Evolutionary conservation across 2,329 filamentous ascomycete genomes (phyloP).

Genomic region (Claviceps citrina): DNA sequence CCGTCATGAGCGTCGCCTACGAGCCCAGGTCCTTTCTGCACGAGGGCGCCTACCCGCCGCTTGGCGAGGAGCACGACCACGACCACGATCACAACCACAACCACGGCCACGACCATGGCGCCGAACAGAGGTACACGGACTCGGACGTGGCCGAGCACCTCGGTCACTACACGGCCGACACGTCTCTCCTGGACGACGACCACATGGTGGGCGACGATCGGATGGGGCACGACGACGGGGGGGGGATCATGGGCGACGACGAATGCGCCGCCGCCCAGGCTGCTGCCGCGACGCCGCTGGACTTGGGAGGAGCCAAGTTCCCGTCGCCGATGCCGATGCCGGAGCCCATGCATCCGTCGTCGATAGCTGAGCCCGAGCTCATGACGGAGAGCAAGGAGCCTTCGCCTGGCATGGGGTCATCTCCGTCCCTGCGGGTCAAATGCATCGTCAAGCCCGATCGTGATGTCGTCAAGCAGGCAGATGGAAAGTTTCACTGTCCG

Average conservation of each 20-base stretch:
- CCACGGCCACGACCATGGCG: too few species aligned
- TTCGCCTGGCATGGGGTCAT: conserved; percentile 18
- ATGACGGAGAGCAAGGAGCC: conserved; percentile 21
- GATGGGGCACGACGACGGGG: neutral
- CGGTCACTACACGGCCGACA: conserved; percentile 27
- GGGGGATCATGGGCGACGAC: conserved; percentile 20
- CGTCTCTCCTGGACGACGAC: conserved; percentile 9
- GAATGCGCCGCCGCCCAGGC: conserved; percentile 23
- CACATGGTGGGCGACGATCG: conserved; percentile 8
- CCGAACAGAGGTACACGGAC: conserved; percentile 27
- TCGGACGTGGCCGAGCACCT: conserved; percentile 28
- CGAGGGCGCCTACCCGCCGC: conserved; percentile 31
- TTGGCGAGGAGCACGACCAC: conserved; percentile 28
- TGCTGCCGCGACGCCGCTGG: conserved; percentile 22
- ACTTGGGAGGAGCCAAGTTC: conserved; percentile 21
- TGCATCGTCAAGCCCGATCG: conserved; percentile 44
- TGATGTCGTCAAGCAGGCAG: conserved; percentile 42
- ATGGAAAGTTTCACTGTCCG: conserved; percentile 66
- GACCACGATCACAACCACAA: too few species aligned
- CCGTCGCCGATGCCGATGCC: conserved; percentile 22
- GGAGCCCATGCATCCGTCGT: conserved; percentile 16
- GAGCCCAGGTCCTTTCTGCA: conserved; percentile 34
- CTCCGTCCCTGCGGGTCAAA: conserved; percentile 28
- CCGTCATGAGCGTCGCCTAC: conserved; percentile 36
- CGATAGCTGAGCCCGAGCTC: conserved; percentile 18